Conservation (phyloP, 2,329 filamentous ascomycete genomes). For the Xylariomycetidae sp. region DNA sequence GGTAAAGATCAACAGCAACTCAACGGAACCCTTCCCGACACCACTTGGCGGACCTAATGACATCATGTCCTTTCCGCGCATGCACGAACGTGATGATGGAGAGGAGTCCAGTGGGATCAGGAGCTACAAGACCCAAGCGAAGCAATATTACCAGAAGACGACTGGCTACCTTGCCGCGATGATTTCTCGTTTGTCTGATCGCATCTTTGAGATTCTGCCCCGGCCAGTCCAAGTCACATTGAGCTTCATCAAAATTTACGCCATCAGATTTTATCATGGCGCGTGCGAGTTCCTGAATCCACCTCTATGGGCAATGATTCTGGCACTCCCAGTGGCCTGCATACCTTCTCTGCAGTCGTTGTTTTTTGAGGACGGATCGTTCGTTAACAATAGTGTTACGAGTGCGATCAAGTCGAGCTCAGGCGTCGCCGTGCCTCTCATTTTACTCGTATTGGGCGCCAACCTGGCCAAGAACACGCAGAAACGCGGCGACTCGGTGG, state of each 20-base stretch:
- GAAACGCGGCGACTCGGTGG: slow-evolving; percentile 57
- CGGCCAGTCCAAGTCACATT: slow-evolving; percentile 32
- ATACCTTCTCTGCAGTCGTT: slow-evolving; percentile 75
- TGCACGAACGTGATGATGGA: slow-evolving; percentile 39
- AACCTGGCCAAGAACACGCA: slow-evolving; percentile 92
- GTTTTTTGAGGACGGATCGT: slow-evolving; percentile 86
- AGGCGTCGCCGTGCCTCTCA: slow-evolving; percentile 88
- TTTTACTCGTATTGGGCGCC: slow-evolving; percentile 89
- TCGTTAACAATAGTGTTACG: slow-evolving; percentile 89
- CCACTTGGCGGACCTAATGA: slow-evolving; percentile 41
- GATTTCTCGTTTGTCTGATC: slow-evolving; percentile 10
- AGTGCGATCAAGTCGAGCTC: slow-evolving; percentile 80
- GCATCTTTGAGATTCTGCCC: slow-evolving; percentile 36
- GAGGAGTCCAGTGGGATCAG: slow-evolving; percentile 36
- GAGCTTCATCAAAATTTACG: not conserved
- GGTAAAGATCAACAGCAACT: slow-evolving; percentile 26
- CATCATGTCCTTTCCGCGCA: slow-evolving; percentile 60
- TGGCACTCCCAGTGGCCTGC: slow-evolving; percentile 85
- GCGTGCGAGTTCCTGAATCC: slow-evolving; percentile 97
- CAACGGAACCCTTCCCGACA: slow-evolving; percentile 25
- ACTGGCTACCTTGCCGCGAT: slow-evolving; percentile 17
- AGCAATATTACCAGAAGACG: slow-evolving; percentile 27
- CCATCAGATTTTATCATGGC: slow-evolving; percentile 42
- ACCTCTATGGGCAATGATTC: slow-evolving; percentile 93
- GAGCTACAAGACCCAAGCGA: slow-evolving; percentile 35